These are phyloP conservation scores for Aspergillus bertholletiae DNA, from an alignment of 495 filamentous ascomycete species.

Conservation along the genomic window DNA sequence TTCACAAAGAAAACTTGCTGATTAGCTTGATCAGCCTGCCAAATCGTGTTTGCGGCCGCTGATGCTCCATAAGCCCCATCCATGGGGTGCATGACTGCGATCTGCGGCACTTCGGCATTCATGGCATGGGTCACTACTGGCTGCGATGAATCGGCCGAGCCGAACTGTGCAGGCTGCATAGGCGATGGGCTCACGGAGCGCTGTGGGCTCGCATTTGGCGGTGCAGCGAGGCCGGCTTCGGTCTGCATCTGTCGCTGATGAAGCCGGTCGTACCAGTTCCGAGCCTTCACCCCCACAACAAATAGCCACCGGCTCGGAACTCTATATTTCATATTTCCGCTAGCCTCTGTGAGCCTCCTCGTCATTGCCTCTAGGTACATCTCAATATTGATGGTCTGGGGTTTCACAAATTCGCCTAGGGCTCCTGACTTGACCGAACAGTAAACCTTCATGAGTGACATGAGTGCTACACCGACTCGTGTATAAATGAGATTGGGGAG, in stretches of 20 bases:
- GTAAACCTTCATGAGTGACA: conserved; percentile 48
- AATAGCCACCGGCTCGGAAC: conserved; percentile 38
- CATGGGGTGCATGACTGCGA: conserved; percentile 23
- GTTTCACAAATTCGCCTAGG: conserved; percentile 42
- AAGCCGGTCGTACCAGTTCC: conserved; percentile 36
- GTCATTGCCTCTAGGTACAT: conserved; percentile 43
- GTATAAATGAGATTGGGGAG: conserved; percentile 47
- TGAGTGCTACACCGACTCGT: conserved; percentile 38
- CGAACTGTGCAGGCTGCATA: conserved; percentile 7
- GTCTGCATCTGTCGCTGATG: conserved; percentile 21
- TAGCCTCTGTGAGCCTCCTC: conserved; percentile 35
- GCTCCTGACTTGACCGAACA: conserved; percentile 42
- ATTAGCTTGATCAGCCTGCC: conserved; percentile 8
- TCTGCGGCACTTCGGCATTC: conserved; percentile 10
- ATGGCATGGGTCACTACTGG: conserved; percentile 16
- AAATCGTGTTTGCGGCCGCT: conserved; percentile 2
- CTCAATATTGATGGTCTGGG: conserved; percentile 39
- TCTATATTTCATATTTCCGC: conserved; percentile 32
- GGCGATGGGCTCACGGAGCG: conserved; percentile 8
- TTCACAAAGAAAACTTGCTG: conserved; percentile 3
- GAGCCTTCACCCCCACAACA: conserved; percentile 32
- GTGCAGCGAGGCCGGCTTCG: conserved; percentile 1
- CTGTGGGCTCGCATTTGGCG: neutral
- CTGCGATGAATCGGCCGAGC: conserved; percentile 7
- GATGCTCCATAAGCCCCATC: conserved; percentile 17